A percentile compares a stretch with the other conserved stretches of the same genome.
These are phyloP conservation scores for Pachyrhizus erosus DNA, from an alignment of 306 rosid genomes.

Conservation along the genomic window DNA sequence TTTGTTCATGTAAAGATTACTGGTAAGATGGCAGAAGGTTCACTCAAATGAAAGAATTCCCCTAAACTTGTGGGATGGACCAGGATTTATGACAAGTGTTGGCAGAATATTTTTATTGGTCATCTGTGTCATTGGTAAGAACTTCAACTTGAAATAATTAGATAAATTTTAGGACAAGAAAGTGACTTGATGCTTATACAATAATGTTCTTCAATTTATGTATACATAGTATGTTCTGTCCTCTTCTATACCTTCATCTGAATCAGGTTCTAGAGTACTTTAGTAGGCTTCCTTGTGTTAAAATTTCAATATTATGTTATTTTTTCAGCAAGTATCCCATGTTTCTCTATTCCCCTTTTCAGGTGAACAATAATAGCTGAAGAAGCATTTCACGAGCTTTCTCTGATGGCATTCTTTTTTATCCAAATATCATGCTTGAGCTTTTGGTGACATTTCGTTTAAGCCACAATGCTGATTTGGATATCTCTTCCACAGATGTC, in stretches of 20 bases:
- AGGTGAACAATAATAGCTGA: slow-evolving; percentile 18
- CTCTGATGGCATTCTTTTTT: background rate
- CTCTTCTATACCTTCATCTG: slow-evolving; percentile 5
- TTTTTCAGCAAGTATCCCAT: background rate
- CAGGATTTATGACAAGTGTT: background rate
- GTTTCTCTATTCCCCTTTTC: slow-evolving; percentile 13
- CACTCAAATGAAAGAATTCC: slow-evolving; percentile 29
- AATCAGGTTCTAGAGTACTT: slow-evolving; percentile 7
- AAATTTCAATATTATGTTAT: background rate
- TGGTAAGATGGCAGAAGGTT: slow-evolving; percentile 57
- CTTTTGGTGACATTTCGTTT: slow-evolving; percentile 1
- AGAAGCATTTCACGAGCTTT: slow-evolving; percentile 1
- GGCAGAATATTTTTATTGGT: slow-evolving; percentile 21
- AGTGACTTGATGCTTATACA: slow-evolving; percentile 11
- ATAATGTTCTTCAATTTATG: background rate
- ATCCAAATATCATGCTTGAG: slow-evolving; percentile 2
- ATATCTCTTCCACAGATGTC: background rate
- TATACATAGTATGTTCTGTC: slow-evolving; percentile 15
- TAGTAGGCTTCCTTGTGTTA: background rate
- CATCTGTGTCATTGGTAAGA: slow-evolving; percentile 32
- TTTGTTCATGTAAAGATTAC: slow-evolving; percentile 82
- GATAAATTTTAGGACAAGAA: slow-evolving; percentile 25
- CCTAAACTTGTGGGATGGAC: slow-evolving; percentile 11
- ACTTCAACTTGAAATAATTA: slow-evolving; percentile 8
- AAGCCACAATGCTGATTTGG: background rate